These are phyloP conservation scores for Nicotiana noctiflora DNA, from an alignment of 257 asterid species.

Conservation along the genomic window DNA sequence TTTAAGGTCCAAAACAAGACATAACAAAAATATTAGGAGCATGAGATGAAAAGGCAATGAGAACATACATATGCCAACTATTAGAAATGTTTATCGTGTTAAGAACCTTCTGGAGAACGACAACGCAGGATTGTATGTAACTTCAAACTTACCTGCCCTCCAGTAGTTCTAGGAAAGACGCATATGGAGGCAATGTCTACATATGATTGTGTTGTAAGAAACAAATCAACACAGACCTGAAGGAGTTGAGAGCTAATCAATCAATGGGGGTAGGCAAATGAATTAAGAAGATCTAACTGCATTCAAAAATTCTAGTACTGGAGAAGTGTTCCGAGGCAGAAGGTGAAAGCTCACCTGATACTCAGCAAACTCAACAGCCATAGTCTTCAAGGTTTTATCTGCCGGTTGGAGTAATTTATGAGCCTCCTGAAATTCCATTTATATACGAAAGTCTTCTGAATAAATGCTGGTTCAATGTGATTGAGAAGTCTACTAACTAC, in stretches of 20 bases:
- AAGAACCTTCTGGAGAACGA: neutral
- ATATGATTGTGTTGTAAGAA: constrained; percentile 79
- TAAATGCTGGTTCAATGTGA: neutral
- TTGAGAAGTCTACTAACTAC: neutral
- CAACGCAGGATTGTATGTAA: neutral
- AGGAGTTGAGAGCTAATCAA: constrained; percentile 17
- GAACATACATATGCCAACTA: neutral
- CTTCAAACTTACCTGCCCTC: constrained; percentile 66
- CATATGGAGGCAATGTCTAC: constrained; percentile 92
- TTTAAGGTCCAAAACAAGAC: neutral
- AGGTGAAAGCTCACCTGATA: constrained; percentile 56
- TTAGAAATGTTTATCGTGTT: neutral
- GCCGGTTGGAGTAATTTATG: constrained; percentile 88
- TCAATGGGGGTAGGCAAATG: neutral
- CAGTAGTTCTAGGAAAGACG: constrained; percentile 85
- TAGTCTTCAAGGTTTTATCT: constrained; percentile 72
- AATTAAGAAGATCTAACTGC: neutral
- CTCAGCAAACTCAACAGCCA: constrained; percentile 97
- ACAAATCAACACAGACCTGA: constrained; percentile 96
- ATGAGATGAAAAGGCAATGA: neutral
- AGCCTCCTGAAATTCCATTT: constrained; percentile 68
- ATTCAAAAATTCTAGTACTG: neutral
- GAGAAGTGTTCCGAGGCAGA: neutral
- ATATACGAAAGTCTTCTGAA: neutral
- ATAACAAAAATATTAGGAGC: neutral